These are phyloP conservation scores for Postia placenta DNA, from an alignment of 768 basidiomycete species.

Conservation along the genomic window DNA sequence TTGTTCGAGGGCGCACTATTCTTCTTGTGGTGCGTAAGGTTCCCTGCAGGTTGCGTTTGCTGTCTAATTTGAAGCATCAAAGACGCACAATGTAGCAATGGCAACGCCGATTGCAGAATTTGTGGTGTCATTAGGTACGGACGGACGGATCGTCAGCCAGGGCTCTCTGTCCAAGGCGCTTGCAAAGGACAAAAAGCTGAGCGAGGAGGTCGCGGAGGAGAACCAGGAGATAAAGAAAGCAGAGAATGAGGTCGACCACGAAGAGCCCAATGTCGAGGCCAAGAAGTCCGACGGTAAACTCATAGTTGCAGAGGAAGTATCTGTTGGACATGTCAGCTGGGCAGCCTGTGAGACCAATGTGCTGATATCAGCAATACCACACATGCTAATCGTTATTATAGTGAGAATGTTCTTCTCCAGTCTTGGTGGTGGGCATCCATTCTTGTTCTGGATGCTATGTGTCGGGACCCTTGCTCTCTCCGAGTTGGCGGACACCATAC, in stretches of 20 bases:
- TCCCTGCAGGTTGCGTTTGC: too few relatives aligned
- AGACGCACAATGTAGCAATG: constrained; percentile 49
- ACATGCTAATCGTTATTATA: constrained; percentile 3
- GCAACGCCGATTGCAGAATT: constrained; percentile 44
- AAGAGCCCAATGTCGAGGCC: constrained; percentile 8
- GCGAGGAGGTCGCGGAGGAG: constrained; percentile 13
- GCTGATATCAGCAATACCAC: constrained; percentile 10
- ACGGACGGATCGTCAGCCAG: constrained; percentile 44
- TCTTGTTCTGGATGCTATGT: constrained; percentile 25
- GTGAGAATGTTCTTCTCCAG: constrained; percentile 26
- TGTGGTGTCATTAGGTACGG: constrained; percentile 45
- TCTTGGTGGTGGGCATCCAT: constrained; percentile 18
- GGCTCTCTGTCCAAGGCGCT: constrained; percentile 44
- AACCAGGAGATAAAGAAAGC: constrained; percentile 12
- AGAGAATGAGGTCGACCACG: constrained; percentile 14
- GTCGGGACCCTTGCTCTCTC: constrained; percentile 10
- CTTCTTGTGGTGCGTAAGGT: constrained; percentile 36
- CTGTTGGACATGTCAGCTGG: constrained; percentile 31
- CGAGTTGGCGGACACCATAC: constrained; percentile 14
- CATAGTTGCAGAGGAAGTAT: constrained; percentile 31
- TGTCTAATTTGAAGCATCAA: not conserved
- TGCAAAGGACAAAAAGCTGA: constrained; percentile 30
- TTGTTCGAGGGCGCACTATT: constrained; percentile 42
- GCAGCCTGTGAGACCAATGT: constrained; percentile 26
- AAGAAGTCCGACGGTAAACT: constrained; percentile 25